These are phyloP conservation scores for Talaromyces pinophilus DNA, from an alignment of 2,329 filamentous ascomycete species.

Conservation along the genomic window DNA sequence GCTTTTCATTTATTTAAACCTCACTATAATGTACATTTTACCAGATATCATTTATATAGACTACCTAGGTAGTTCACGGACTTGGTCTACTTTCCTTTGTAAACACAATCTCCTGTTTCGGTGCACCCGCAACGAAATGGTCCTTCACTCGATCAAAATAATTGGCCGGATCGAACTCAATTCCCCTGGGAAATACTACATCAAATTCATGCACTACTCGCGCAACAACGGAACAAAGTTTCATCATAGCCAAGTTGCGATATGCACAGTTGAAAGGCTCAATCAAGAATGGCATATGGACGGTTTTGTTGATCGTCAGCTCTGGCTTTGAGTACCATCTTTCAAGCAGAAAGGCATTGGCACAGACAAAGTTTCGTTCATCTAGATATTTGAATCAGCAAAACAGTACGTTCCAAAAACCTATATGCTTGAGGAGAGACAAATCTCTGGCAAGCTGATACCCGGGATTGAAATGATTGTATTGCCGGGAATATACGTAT, in stretches of 20 bases:
- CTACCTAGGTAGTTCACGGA: no score
- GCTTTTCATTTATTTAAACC: no score
- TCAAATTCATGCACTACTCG: conserved; percentile 56
- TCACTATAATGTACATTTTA: no score
- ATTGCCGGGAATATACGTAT: conserved; percentile 40
- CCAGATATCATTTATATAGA: background rate
- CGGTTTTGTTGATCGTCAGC: conserved; percentile 35
- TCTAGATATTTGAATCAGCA: conserved; percentile 2
- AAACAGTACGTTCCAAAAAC: no score
- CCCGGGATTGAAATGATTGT: conserved; percentile 37
- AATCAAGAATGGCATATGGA: conserved; percentile 35
- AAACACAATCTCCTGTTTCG: conserved; percentile 24
- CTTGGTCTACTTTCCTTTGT: conserved; percentile 37
- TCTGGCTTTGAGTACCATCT: conserved; percentile 40
- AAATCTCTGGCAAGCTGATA: conserved; percentile 30
- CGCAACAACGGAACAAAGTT: conserved; percentile 49
- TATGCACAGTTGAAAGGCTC: background rate
- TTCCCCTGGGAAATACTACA: background rate
- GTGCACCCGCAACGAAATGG: conserved; percentile 58
- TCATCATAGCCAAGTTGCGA: conserved; percentile 15
- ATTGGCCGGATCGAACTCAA: background rate
- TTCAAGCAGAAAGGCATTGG: conserved; percentile 42
- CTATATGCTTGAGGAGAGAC: no score
- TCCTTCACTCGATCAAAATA: conserved; percentile 49
- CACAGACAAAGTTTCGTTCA: conserved; percentile 29